Evolutionary conservation across 441 rosid genomes (phyloP).

Genomic region (Mallotus japonicus): DNA sequence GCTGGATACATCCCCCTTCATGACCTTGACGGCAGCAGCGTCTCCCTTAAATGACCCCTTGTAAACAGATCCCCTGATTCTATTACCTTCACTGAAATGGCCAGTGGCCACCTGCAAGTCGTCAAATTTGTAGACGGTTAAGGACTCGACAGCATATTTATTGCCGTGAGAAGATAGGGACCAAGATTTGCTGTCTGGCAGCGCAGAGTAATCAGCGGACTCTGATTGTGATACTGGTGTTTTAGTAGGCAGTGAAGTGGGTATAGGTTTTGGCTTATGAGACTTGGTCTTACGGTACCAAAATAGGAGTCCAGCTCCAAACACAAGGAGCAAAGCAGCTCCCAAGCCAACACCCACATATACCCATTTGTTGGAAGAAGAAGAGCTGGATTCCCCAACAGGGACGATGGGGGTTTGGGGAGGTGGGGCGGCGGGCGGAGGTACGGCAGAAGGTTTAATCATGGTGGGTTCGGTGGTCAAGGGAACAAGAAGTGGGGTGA

Average conservation of each 20-base stretch:
- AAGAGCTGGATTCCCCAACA: constrained; percentile 14
- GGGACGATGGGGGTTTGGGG: constrained; percentile 29
- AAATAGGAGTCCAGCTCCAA: constrained; percentile 33
- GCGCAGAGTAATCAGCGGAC: constrained; percentile 27
- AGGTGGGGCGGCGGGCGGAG: constrained; percentile 23
- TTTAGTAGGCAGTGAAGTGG: constrained; percentile 8
- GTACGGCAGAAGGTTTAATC: constrained; percentile 29
- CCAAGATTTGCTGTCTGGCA: constrained; percentile 40
- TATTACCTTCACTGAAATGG: constrained; percentile 52
- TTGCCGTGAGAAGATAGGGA: constrained; percentile 50
- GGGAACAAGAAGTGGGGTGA: constrained; percentile 71
- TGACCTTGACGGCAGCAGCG: constrained; percentile 69
- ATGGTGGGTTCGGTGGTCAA: constrained; percentile 44
- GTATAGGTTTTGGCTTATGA: constrained; percentile 6
- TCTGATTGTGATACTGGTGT: constrained; percentile 25
- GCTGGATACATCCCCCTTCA: constrained; percentile 76
- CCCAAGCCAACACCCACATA: constrained; percentile 61
- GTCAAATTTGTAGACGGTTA: constrained; percentile 57
- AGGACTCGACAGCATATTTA: constrained; percentile 54
- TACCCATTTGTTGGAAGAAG: constrained; percentile 38
- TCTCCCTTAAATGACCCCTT: constrained; percentile 67
- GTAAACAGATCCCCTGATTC: constrained; percentile 70
- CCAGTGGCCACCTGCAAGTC: constrained; percentile 63
- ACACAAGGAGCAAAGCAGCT: constrained; percentile 36
- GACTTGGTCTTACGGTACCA: constrained; percentile 31